These are phyloP conservation scores for Cryptomeria japonica DNA, from an alignment of 75 land plant species.

Conservation along the genomic window DNA sequence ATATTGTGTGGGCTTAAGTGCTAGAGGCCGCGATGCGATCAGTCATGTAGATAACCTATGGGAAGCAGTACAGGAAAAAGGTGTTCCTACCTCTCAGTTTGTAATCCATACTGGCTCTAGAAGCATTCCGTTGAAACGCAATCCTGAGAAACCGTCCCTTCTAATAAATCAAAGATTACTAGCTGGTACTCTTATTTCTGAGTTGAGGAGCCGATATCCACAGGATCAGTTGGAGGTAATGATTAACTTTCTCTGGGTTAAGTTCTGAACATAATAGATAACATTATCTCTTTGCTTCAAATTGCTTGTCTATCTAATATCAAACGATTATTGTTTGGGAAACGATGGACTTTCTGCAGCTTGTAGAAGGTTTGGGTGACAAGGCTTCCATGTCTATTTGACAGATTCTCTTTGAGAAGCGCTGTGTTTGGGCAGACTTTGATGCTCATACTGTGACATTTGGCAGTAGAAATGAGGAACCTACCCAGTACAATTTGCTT, in stretches of 20 bases:
- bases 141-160: constrained; percentile 39
- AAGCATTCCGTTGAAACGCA: constrained; percentile 31
- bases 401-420: constrained; percentile 28
- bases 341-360: constrained; percentile 1
- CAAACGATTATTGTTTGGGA: constrained; percentile 8
- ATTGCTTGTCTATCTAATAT: not conserved
- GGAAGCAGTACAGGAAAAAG: constrained; percentile 29
- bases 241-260: not conserved
- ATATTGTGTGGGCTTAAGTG: constrained; percentile 41
- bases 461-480: constrained; percentile 5
- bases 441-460: constrained; percentile 29
- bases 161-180: constrained; percentile 33
- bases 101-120: constrained; percentile 29
- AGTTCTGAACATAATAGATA: not conserved
- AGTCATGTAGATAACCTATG: constrained; percentile 37
- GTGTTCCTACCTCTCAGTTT: constrained; percentile 41
- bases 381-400: constrained; percentile 10
- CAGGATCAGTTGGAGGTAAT: constrained; percentile 31
- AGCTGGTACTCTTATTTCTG: constrained; percentile 27
- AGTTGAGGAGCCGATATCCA: constrained; percentile 24
- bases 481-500: constrained; percentile 28
- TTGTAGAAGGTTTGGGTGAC: constrained; percentile 1
- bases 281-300: not conserved
- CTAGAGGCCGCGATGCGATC: constrained; percentile 42
- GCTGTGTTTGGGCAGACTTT: constrained; percentile 31